Percentiles rank a stretch among this genome's conserved stretches.
These are phyloP conservation scores for Sporisorium iseilematis-ciliati DNA, from an alignment of 1,284 basidiomycete genomes.

Conservation along the genomic window DNA sequence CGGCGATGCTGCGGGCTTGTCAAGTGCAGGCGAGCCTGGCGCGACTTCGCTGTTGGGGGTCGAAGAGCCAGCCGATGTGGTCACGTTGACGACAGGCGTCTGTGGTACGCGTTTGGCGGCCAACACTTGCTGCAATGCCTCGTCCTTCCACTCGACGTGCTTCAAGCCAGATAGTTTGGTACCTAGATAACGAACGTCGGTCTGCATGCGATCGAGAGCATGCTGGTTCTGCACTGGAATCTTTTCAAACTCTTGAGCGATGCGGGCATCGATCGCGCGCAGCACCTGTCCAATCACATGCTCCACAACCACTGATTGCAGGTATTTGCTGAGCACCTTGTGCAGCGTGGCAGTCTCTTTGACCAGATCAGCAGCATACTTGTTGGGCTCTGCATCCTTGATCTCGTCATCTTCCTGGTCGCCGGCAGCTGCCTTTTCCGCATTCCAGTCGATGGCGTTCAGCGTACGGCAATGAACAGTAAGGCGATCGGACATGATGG, in stretches of 20 bases:
- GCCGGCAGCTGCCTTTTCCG: conserved; percentile 21
- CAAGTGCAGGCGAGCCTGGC: conserved; percentile 35
- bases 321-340: conserved; percentile 93
- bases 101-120: conserved; percentile 30
- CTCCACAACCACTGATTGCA: conserved; percentile 70
- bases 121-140: conserved; percentile 44
- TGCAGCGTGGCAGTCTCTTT: conserved; percentile 96
- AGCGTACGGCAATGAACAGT: conserved; percentile 85
- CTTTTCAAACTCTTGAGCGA: conserved; percentile 56
- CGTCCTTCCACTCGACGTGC: conserved; percentile 58
- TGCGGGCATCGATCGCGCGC: conserved; percentile 54
- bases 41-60: conserved; percentile 29
- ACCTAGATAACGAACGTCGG: conserved; percentile 53
- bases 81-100: conserved; percentile 20
- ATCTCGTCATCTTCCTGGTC: conserved; percentile 2
- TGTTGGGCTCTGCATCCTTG: conserved; percentile 72
- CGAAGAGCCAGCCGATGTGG: conserved; percentile 22
- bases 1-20: conserved; percentile 32
- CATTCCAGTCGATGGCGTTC: conserved; percentile 71
- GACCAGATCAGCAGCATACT: conserved; percentile 89
- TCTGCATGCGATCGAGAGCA: conserved; percentile 43
- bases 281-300: conserved; percentile 61
- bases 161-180: conserved; percentile 56
- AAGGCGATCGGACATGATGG: conserved; percentile 97
- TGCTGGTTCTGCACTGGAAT: conserved; percentile 48